Base-by-base conservation (phyloP, 2,329 filamentous ascomycete genomes). In the Neocatenulostroma microsporum region DNA sequence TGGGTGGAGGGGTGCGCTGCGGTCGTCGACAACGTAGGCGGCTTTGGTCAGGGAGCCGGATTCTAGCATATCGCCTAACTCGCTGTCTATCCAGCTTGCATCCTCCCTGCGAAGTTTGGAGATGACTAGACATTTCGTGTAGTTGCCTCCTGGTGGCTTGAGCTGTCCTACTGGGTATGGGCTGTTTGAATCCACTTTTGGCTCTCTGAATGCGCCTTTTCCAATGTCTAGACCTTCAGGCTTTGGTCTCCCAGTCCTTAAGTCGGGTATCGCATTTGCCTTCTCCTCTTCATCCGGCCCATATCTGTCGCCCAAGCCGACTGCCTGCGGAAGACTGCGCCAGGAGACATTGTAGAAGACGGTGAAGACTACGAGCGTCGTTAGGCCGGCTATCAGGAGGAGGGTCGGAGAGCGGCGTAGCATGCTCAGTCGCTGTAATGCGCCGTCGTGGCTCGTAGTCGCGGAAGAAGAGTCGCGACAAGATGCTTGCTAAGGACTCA, bases 61-160 rank as follows among this genome's bases (percentile, higher is more conserved):
- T n/a, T 44, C 42, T 3, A 60, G 37, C 42, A 60, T 50, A 21
- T 69, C 64, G 1, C 65, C 67, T 21, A 78, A 53, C 41, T 72
- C 62, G 11, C 63, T 47, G 21, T 67, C 60, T n/a, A 78, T 67
- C 76, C 76, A 79, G 20, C 50, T 53, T 2, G 67, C 63, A 39
- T 75, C 64, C 50, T 78, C 73, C 2, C 58, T 54, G 39, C 66
- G 67, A 15, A 67, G 67, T 31, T 67, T 66, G 1, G 74, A 66
- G 33, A 78, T 63, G 4, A 80, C 70, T 17, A 80, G 52, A 2
- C 61, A 63, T 18, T 69, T 70, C 3, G 71, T 72, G 48, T 75
- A 78, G 26, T 66, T 66, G 42, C 63, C 61, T 1, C 67, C 67
- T 0, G 61, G 46, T 0, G 69, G 63, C 40, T 69, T 67, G 6